A percentile compares a stretch with the other conserved stretches of the same genome.
phyloP scores from a whole-genome alignment of 2,329 filamentous ascomycete genomes.

The Cercospora sesami region DNA sequence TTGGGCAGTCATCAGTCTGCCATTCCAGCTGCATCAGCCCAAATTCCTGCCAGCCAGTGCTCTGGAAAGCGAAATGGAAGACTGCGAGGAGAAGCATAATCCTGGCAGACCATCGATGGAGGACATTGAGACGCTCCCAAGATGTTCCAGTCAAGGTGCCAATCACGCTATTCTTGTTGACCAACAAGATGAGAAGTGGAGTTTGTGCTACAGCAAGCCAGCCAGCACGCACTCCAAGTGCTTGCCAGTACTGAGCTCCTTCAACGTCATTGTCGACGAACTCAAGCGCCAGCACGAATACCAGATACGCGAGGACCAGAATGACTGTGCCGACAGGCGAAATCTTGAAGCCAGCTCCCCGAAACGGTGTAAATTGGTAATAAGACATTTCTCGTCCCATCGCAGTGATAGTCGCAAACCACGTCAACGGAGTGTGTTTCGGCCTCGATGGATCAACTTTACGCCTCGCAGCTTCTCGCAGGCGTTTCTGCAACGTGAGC shows the following conservation, averaged over 20 bases:
- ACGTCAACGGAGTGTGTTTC: slow-evolving; percentile 31
- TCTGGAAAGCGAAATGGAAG: slow-evolving; percentile 36
- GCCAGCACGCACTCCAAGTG: slow-evolving; percentile 39
- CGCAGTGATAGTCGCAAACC: slow-evolving; percentile 38
- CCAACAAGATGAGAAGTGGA: slow-evolving; percentile 42
- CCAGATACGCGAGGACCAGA: slow-evolving; percentile 30
- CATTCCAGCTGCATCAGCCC: slow-evolving; percentile 31
- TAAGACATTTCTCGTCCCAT: slow-evolving; percentile 40
- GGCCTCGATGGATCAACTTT: slow-evolving; percentile 36
- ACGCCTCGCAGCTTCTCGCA: slow-evolving; percentile 40
- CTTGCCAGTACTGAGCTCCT: slow-evolving; percentile 32
- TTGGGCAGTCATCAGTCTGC: slow-evolving; percentile 30
- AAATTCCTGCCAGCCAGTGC: slow-evolving; percentile 30
- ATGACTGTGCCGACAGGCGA: slow-evolving; percentile 32
- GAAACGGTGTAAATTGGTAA: slow-evolving; percentile 35
- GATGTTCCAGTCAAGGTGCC: slow-evolving; percentile 35
- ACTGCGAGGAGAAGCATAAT: slow-evolving; percentile 36
- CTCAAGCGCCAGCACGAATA: slow-evolving; percentile 34
- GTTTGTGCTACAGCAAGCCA: slow-evolving; percentile 43
- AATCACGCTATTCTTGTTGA: slow-evolving; percentile 44
- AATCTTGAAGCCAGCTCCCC: slow-evolving; percentile 26
- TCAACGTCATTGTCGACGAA: slow-evolving; percentile 31
- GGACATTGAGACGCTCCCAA: slow-evolving; percentile 40
- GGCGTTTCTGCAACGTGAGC: slow-evolving; percentile 36
- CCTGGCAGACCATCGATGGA: slow-evolving; percentile 42